Base-by-base conservation (phyloP, 441 rosid species). In the Eugenia klotzschiana region DNA sequence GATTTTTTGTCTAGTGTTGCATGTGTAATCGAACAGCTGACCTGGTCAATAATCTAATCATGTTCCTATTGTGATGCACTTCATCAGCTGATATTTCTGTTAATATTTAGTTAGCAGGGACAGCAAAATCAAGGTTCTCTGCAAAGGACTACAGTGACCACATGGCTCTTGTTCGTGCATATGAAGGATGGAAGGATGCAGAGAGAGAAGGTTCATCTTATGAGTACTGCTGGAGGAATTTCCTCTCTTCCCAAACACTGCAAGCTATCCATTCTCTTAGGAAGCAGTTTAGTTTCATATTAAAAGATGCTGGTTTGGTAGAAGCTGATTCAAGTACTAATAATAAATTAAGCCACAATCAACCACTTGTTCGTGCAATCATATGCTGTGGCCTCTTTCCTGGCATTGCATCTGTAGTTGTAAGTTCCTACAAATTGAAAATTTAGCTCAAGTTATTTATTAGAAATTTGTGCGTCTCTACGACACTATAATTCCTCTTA, bases 91-190 rank as follows among this genome's bases (percentile, higher is more conserved):
- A 43, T 77, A 56, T 81, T 29, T 50, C 43, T 84, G 72, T 86
- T 82, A 87, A 50, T 87, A 54, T 89, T 77, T 88, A 97, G 99
- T 89, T 95, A 86, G 99, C 99, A 82, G 96, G 98, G 87, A 91
- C 94, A 73, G 98, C 99, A 52, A 97, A 97, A 87, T 94, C 97
- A 85, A 93, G 98, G 89, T 97, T 94, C 90, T 96, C 97, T 43
- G 98, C 99, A 9, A 96, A 96, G 91, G 99, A 97, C 90, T 96
- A 94, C 88, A 97, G 99, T 84, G 99, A 97, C 89, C 99, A 97
- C 85, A 94, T 96, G 99, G 99, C 99, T 58, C 96, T 97, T 33
- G 99, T 97, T 22, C 99, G 98, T 80, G 99, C 99, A 83, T 97
- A 94, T 83, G 99, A 97, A 91, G 99, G 99, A 80, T 96, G 99